These are phyloP conservation scores for Penicillium simplicissimum DNA, from an alignment of 495 filamentous ascomycete species.

Conservation along the genomic window DNA sequence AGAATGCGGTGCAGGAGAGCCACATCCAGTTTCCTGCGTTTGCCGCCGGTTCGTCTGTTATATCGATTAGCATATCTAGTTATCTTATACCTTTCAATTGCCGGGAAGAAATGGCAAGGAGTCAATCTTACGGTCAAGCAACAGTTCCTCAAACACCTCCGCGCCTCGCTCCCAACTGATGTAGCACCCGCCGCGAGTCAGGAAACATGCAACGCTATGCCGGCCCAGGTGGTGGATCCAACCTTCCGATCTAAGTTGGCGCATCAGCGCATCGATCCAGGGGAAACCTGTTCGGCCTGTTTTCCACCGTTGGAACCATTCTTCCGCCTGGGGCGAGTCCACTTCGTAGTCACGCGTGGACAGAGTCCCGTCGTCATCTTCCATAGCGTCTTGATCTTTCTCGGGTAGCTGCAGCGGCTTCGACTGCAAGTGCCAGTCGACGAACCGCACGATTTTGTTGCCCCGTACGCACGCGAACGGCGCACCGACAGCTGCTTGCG, in stretches of 20 bases:
- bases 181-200: constrained; percentile 72
- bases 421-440: constrained; percentile 70
- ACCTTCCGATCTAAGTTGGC: constrained; percentile 64
- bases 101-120: background rate
- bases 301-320: constrained; percentile 66
- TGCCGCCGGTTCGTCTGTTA: constrained; percentile 59
- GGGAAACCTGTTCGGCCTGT: constrained; percentile 67
- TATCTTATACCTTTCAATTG: no score
- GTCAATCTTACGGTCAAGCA: constrained; percentile 57
- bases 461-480: constrained; percentile 56
- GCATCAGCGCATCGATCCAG: constrained; percentile 75
- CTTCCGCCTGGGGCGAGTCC: constrained; percentile 56
- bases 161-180: constrained; percentile 75
- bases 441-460: constrained; percentile 62
- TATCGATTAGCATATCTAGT: background rate
- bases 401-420: constrained; percentile 35
- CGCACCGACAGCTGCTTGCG: constrained; percentile 63
- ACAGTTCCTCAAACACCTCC: constrained; percentile 70
- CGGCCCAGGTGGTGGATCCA: constrained; percentile 77
- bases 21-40: constrained; percentile 77
- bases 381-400: constrained; percentile 19
- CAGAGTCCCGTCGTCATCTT: constrained; percentile 13
- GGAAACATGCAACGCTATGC: constrained; percentile 70
- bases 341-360: constrained; percentile 44
- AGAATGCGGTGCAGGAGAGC: constrained; percentile 73